Conservation (phyloP, 2,329 filamentous ascomycete species). For the Rhynchosporium agropyri region DNA sequence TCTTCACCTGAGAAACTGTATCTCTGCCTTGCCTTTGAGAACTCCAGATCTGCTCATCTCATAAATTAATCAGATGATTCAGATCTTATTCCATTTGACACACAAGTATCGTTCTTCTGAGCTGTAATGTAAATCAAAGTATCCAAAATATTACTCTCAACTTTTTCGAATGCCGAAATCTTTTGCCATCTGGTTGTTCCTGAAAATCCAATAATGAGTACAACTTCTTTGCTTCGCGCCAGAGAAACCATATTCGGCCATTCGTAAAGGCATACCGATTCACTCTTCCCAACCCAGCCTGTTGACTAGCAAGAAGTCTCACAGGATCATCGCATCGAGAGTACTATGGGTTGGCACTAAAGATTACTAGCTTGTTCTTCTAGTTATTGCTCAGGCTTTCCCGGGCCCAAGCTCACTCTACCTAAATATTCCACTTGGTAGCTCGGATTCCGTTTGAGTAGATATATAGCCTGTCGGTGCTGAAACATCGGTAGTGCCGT, state of each 20-base stretch:
- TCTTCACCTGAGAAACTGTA: too few relatives aligned
- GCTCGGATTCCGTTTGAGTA: constrained; percentile 35
- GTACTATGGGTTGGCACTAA: constrained; percentile 40
- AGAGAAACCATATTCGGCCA: not conserved
- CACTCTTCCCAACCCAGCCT: not conserved
- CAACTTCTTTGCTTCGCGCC: constrained; percentile 16
- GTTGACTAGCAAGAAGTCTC: constrained; percentile 52
- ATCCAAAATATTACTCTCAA: too few relatives aligned
- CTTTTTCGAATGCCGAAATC: not conserved
- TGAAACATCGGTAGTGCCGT: constrained; percentile 53
- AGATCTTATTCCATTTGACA: too few relatives aligned
- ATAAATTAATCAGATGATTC: too few relatives aligned
- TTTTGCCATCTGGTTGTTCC: not conserved
- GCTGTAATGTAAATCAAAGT: too few relatives aligned
- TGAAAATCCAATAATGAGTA: not conserved
- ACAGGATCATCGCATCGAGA: constrained; percentile 47
- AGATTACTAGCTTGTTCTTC: too few relatives aligned
- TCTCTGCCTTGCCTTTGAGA: too few relatives aligned
- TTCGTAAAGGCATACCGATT: not conserved
- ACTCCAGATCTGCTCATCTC: too few relatives aligned
- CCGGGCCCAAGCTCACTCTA: constrained; percentile 52
- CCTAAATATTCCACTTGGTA: constrained; percentile 58
- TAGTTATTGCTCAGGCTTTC: too few relatives aligned
- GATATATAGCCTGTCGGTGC: constrained; percentile 57
- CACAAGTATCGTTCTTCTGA: too few relatives aligned